These are phyloP conservation scores for Naematelia aurantialba DNA, from an alignment of 768 basidiomycete species.

Conservation along the genomic window DNA sequence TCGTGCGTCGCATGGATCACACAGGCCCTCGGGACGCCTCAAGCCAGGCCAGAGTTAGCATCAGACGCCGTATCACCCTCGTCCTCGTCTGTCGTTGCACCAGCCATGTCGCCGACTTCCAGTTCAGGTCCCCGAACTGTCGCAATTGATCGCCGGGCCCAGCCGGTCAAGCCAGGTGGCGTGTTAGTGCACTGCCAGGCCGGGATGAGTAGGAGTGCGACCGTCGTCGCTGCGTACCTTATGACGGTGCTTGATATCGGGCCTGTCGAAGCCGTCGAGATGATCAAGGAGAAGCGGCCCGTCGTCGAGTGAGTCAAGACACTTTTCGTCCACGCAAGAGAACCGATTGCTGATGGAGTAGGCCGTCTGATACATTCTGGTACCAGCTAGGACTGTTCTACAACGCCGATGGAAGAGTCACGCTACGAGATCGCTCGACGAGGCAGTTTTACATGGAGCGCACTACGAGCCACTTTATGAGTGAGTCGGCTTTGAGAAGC, in stretches of 20 bases:
- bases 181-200: constrained; percentile 89
- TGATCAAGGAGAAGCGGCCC: constrained; percentile 66
- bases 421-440: constrained; percentile 64
- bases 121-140: neutral
- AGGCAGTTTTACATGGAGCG: constrained; percentile 81
- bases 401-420: constrained; percentile 64
- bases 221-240: constrained; percentile 81
- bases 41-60: constrained; percentile 5
- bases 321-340: neutral
- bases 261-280: constrained; percentile 62
- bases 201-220: constrained; percentile 83
- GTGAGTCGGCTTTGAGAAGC: constrained; percentile 54
- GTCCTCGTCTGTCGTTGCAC: neutral
- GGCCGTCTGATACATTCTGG: constrained; percentile 82
- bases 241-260: constrained; percentile 69
- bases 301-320: constrained; percentile 61
- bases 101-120: constrained; percentile 47
- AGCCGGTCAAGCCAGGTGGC: constrained; percentile 52
- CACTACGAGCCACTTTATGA: constrained; percentile 69
- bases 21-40: constrained; percentile 59
- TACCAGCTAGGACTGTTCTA: constrained; percentile 77
- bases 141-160: neutral
- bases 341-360: constrained; percentile 40
- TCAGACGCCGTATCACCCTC: neutral
- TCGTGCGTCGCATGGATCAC: constrained; percentile 80